Conservation (phyloP, 2,329 filamentous ascomycete genomes). For the Chrysoporthe cubensis region DNA sequence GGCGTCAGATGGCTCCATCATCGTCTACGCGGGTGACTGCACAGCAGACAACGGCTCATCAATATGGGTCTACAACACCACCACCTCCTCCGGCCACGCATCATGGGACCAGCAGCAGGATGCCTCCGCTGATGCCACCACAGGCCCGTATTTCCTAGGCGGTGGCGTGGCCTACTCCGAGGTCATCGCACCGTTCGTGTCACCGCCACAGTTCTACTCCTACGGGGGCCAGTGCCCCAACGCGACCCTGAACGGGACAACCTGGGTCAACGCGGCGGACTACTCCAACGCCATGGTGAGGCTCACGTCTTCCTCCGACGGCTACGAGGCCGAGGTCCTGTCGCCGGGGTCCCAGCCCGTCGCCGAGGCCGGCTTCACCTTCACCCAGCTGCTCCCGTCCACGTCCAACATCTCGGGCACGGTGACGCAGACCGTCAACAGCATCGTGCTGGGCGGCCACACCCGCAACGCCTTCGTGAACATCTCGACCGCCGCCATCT, state of each 20-base stretch:
- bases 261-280: conserved; percentile 70
- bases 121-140: conserved; percentile 32
- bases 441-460: conserved; percentile 84
- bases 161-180: conserved; percentile 69
- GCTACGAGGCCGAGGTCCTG: conserved; percentile 45
- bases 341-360: conserved; percentile 65
- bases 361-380: conserved; percentile 83
- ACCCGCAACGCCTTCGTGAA: conserved; percentile 85
- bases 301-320: conserved; percentile 52
- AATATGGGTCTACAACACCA: conserved; percentile 70
- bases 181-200: conserved; percentile 55
- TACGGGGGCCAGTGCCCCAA: conserved; percentile 90
- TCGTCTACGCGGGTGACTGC: conserved; percentile 77
- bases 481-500: conserved; percentile 88
- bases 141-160: conserved; percentile 56
- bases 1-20: conserved; percentile 69
- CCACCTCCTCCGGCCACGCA: conserved; percentile 43
- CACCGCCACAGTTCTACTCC: conserved; percentile 65
- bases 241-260: conserved; percentile 44
- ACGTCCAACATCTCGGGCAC: conserved; percentile 68
- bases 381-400: conserved; percentile 74
- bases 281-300: conserved; percentile 83
- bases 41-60: conserved; percentile 53
- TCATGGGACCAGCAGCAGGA: conserved; percentile 46
- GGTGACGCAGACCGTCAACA: conserved; percentile 74